Evolutionary conservation across 164 flowering plant genomes (phyloP), one percentile per base, ranked within the genome.

Genomic region (Berberis thunbergii): DNA sequence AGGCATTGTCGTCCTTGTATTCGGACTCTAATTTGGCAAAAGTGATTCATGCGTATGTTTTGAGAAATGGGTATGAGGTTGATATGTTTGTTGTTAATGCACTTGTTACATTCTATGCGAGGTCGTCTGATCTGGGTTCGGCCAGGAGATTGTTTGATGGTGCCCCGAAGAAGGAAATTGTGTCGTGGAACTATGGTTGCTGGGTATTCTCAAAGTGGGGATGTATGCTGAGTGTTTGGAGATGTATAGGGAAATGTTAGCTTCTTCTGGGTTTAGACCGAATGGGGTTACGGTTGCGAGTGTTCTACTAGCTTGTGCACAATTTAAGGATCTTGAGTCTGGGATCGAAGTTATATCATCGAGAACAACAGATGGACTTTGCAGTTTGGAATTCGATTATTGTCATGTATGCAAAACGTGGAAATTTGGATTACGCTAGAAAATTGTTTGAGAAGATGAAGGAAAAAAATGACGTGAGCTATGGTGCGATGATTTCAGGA

Each of bases 101-200:
- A 55, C 67, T 89, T 75, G 60, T 89, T 43, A 77, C 86, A 1
- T 82, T 13, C 54, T 89, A 86, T 55, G 72, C 87, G 5, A 80
- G 79, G 65, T 78, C 81, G 49, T 75, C 63, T 43, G 84, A 77
- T 11, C 44, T 84, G 66, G 69, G 69, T 12, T 62, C 60, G 41
- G 94, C 92, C 26, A 80, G 91, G 62, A 73, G 11, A 13, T 10
- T 88, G 72, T 92, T 92, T 71, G 85, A 89, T 80, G 46, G 59
- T 55, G 79, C 81, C 80, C 61, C 59, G 1, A 69, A 62, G 58
- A 88, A 75, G 63, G 98, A 88, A 73, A 59, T 83, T 50, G 96
- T 93, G 63, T 78, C 96, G 1, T 89, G 98, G 96, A 89, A 88
- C 73, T 0, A 86, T 88, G 90, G 78, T 88, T 63, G 69, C 87